Percentiles rank a stretch among this genome's conserved stretches.
These are phyloP conservation scores for Sphaerulina musiva DNA, from an alignment of 2,329 filamentous ascomycete genomes.

Conservation along the genomic window DNA sequence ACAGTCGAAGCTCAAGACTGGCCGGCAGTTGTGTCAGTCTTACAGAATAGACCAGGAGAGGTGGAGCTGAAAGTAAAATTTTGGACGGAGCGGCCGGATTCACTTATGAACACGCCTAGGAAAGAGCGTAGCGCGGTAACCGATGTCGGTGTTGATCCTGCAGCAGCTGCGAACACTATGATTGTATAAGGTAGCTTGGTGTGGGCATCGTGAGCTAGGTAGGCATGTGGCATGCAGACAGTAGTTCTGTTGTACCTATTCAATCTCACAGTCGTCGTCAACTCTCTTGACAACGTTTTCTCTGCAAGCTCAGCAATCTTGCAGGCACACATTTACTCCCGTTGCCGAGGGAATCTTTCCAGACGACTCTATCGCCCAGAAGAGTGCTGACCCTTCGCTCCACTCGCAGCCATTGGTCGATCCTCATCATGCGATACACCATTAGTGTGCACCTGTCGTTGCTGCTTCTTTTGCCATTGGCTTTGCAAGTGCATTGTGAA, in stretches of 20 bases:
- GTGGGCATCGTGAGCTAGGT: no score
- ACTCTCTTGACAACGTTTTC: no score
- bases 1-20: not conserved
- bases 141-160: not conserved
- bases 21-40: not conserved
- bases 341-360: not conserved
- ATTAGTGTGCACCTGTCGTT: conserved; percentile 2
- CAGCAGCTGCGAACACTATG: not conserved
- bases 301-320: no score
- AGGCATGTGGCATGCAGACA: no score
- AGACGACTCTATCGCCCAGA: not conserved
- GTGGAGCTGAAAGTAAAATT: conserved; percentile 6
- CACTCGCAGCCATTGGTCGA: not conserved
- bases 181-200: no score
- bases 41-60: not conserved
- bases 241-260: no score
- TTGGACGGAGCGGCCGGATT: conserved; percentile 5
- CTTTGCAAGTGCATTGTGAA: conserved; percentile 33
- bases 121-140: not conserved
- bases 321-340: no score
- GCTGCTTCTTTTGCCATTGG: conserved; percentile 6
- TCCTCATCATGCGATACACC: conserved; percentile 1
- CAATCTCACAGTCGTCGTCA: no score
- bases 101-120: not conserved
- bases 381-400: not conserved